These are phyloP conservation scores for Venturia oleaginea DNA, from an alignment of 2,329 filamentous ascomycete genomes.

Conservation along the genomic window DNA sequence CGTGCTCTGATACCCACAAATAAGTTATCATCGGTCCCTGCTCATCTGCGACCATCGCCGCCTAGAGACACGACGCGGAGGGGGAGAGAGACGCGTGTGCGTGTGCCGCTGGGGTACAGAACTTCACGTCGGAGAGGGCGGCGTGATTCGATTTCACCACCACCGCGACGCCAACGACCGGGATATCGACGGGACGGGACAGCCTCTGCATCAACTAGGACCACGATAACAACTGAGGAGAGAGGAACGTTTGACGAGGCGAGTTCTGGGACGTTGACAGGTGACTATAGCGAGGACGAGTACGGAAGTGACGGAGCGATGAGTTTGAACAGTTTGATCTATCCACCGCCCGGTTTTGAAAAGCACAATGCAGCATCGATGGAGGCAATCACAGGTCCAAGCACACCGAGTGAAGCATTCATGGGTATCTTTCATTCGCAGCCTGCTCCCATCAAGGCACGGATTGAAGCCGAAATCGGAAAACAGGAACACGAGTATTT, in stretches of 20 bases:
- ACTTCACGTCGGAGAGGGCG: neutral
- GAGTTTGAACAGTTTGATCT: neutral
- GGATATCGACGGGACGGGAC: neutral
- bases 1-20: neutral
- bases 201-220: neutral
- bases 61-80: neutral
- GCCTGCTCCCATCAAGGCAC: neutral
- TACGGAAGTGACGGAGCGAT: neutral
- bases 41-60: neutral
- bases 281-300: neutral
- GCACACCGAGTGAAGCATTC: neutral
- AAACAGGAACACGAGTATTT: neutral
- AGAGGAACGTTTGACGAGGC: neutral
- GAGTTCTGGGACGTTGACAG: neutral
- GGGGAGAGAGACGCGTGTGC: neutral
- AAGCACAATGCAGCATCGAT: neutral
- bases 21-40: neutral
- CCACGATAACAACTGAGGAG: neutral
- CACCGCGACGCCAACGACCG: neutral
- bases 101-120: no score
- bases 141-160: neutral
- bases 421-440: neutral
- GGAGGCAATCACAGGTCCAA: neutral
- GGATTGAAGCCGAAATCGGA: neutral
- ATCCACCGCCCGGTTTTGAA: neutral